Conservation (phyloP, 2,329 filamentous ascomycete species). For the Penicillium concentricum region DNA sequence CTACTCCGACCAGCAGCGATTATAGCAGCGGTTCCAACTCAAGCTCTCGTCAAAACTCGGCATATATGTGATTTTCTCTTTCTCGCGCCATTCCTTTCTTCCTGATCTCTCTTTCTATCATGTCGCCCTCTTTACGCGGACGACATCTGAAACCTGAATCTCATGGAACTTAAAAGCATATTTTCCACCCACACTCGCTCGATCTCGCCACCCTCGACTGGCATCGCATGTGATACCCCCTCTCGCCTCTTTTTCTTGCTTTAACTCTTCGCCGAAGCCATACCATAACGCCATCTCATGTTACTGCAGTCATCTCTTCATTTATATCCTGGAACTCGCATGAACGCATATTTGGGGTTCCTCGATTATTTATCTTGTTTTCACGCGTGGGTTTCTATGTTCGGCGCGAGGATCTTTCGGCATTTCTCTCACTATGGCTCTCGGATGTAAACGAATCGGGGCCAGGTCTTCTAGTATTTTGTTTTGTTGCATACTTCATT, state of each 20-base stretch:
- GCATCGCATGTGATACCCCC: conserved; percentile 37
- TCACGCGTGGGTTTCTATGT: not conserved
- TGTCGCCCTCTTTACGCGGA: not conserved
- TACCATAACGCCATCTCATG: not conserved
- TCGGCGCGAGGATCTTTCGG: not conserved
- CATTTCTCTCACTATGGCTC: conserved; percentile 1
- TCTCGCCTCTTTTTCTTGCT: conserved; percentile 6
- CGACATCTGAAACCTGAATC: not conserved
- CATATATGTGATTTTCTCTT: conserved; percentile 21
- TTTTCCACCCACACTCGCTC: conserved; percentile 16
- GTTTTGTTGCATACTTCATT: not conserved
- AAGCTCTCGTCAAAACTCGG: conserved; percentile 31
- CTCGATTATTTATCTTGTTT: not conserved
- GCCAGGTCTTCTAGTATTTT: not conserved
- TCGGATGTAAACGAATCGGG: conserved; percentile 3
- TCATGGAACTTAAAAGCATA: conserved; percentile 1
- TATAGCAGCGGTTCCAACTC: conserved; percentile 27
- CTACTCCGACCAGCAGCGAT: conserved; percentile 41
- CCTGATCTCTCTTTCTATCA: not conserved
- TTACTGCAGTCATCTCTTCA: not conserved
- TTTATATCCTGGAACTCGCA: not conserved
- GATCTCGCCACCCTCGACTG: conserved; percentile 21
- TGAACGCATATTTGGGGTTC: not conserved
- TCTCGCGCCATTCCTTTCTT: not conserved
- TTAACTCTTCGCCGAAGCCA: conserved; percentile 1